Evolutionary conservation across 331 rosid species (phyloP), one percentile per base, ranked within the genome.

Genomic region (Cucumis variabilis): DNA sequence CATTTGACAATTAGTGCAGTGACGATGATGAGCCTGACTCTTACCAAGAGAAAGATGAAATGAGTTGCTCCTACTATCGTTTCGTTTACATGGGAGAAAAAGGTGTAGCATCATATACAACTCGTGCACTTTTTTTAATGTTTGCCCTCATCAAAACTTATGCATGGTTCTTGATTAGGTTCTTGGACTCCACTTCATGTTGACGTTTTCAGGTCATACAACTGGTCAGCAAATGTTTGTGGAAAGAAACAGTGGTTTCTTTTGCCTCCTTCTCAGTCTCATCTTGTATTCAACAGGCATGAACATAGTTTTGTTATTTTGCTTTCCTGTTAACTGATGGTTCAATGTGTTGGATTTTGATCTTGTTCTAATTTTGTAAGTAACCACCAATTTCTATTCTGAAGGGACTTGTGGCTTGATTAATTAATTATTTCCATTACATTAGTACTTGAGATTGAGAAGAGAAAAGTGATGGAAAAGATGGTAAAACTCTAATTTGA

Each of bases 121-220:
- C 1, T 23, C 7, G 9, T 28, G 27, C 14, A 63, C 21, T 21
- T 51, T 30, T 67, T 71, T 21, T 21, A 33, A 84, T 66, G 37
- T n/a, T n/a, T 16, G 46, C 4, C 86, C 77, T 84, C 44, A 70
- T 66, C 19, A 41, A 66, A 84, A 41, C 44, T 24, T 24, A 44
- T 25, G 14, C 46, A 23, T 62, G 46, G 51, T 86, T 92, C 82
- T 87, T 90, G 85, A 82, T 91, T 92, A 95, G 99, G 96, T 82
- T 93, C 99, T 88, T 95, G 98, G 99, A 97, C 99, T 89, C 98
- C 98, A 87, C 94, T 97, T 88, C 98, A 97, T 77, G 98, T 98
- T 75, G 99, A 97, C 90, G 98, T 95, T 90, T 97, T 94, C 91
- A 92, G 98, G 91, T 97, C 99, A 20, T 94, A 94, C 78, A 97